Conservation (phyloP, 1,284 basidiomycete species). For the Trichosporon ovoides region DNA sequence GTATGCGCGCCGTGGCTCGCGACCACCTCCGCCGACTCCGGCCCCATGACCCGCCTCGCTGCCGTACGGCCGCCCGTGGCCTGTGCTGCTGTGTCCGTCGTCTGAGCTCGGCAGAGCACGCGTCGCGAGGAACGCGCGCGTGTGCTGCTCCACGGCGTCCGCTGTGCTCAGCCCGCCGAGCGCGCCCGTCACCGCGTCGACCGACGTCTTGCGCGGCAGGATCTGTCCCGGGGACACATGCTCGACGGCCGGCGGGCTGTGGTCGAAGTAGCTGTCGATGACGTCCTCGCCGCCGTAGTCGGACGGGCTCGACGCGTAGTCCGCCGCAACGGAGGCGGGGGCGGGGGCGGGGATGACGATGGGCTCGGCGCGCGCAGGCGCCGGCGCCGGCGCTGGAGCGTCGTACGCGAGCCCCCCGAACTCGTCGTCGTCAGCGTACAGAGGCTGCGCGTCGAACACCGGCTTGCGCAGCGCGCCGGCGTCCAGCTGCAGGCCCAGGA, state of each 20-base stretch:
- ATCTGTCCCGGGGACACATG: not conserved
- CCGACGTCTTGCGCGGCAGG: not conserved
- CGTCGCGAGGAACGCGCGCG: not conserved
- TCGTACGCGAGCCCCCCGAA: not conserved
- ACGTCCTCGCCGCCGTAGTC: not conserved
- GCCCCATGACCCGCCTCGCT: not conserved
- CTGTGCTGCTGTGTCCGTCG: not conserved
- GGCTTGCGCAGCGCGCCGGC: not conserved
- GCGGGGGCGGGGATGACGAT: not conserved
- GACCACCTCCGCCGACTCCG: too few species aligned
- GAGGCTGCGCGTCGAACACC: not conserved
- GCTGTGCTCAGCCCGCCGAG: not conserved
- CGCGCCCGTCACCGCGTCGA: not conserved
- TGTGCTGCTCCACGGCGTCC: not conserved
- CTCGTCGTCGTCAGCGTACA: not conserved
- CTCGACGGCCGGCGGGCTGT: not conserved
- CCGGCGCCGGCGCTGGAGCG: too few species aligned
- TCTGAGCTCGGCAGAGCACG: not conserved
- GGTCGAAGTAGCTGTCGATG: not conserved
- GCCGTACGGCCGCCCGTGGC: not conserved
- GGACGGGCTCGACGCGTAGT: not conserved
- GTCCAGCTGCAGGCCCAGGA: not conserved
- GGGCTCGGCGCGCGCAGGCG: not conserved
- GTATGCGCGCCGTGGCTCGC: not conserved
- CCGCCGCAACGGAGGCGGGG: not conserved